Conservation (phyloP, 345 rosid genomes). For the Trapa incisa region DNA sequence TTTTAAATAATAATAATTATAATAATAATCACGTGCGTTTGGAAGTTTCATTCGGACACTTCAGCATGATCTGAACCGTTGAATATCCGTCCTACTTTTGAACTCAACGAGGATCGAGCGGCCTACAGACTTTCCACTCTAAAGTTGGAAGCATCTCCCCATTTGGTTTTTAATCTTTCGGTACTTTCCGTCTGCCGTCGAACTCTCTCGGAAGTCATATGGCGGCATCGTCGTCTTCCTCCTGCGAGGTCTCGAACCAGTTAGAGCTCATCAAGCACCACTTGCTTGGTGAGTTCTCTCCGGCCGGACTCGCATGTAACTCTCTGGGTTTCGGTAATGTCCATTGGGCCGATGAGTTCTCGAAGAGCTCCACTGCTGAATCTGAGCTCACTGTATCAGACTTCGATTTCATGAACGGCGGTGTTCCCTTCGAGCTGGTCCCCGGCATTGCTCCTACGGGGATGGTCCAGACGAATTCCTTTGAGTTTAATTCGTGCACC, state of each 20-base stretch:
- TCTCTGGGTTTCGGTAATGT: background rate
- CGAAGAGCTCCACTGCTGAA: background rate
- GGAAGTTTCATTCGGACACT: background rate
- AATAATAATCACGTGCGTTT: background rate
- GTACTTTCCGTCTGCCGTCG: background rate
- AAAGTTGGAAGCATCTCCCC: background rate
- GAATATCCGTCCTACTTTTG: background rate
- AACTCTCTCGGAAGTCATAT: background rate
- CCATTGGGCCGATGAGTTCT: background rate
- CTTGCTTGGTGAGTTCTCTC: slow-evolving; percentile 44
- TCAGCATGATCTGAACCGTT: background rate
- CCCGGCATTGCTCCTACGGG: background rate
- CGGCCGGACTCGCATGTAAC: slow-evolving; percentile 1
- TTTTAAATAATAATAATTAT: too few relatives aligned
- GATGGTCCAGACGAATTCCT: background rate
- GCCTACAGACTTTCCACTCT: background rate
- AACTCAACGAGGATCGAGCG: background rate
- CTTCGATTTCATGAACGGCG: background rate
- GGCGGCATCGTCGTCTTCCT: slow-evolving; percentile 5
- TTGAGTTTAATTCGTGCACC: background rate
- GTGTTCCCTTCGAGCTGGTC: slow-evolving; percentile 15
- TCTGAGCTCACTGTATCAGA: background rate
- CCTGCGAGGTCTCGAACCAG: slow-evolving; percentile 19
- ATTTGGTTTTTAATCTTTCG: background rate
- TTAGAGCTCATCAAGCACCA: slow-evolving; percentile 42